These are phyloP conservation scores for Candida germanica DNA, from an alignment of 805 yeast species.

Conservation along the genomic window DNA sequence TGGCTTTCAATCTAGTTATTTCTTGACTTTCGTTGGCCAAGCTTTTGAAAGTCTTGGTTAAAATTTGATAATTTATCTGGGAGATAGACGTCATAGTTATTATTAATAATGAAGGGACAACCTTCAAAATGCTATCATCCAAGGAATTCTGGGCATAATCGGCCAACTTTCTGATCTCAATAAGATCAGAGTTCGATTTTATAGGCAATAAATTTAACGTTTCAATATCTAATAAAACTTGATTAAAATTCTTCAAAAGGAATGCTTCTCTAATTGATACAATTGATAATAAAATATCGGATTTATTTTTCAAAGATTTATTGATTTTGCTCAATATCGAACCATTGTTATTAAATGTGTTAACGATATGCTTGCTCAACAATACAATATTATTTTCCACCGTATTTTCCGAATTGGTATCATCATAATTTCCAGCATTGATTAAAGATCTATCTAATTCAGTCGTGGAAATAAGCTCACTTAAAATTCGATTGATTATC, in stretches of 20 bases:
- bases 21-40: constrained; percentile 50
- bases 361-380: constrained; percentile 44
- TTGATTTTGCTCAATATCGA: constrained; percentile 57
- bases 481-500: constrained; percentile 70
- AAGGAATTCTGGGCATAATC: constrained; percentile 57
- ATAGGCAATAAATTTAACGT: constrained; percentile 67
- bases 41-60: constrained; percentile 42
- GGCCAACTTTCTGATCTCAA: constrained; percentile 61
- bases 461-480: constrained; percentile 70
- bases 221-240: constrained; percentile 53
- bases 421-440: constrained; percentile 37
- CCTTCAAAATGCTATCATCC: constrained; percentile 71
- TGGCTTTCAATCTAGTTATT: constrained; percentile 47
- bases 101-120: constrained; percentile 74
- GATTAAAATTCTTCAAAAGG: constrained; percentile 56
- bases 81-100: constrained; percentile 79
- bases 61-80: constrained; percentile 46
- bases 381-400: constrained; percentile 48
- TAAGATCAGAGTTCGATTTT: constrained; percentile 42
- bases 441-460: constrained; percentile 62
- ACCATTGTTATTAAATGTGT: constrained; percentile 51
- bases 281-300: constrained; percentile 60
- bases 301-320: constrained; percentile 58
- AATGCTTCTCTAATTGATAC: constrained; percentile 64
- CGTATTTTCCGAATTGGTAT: constrained; percentile 37